phyloP scores from a whole-genome alignment of 2,329 filamentous ascomycete species.

The Colletotrichum australisinense region DNA sequence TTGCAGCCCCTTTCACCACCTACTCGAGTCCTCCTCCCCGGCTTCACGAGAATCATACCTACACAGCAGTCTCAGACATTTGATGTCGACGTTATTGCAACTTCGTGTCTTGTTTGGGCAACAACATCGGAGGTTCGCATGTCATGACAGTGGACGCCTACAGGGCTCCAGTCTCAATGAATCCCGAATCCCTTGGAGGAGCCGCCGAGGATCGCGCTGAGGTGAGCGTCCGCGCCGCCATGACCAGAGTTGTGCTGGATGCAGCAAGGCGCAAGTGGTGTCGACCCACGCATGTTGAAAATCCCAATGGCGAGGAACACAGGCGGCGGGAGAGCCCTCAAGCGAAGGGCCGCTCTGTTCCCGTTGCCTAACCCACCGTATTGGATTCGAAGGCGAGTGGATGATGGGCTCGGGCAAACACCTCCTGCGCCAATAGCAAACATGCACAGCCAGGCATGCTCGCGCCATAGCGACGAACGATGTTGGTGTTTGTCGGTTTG shows the following conservation, averaged over 20 bases:
- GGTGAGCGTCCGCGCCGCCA: constrained; percentile 19
- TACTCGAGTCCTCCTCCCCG: background rate
- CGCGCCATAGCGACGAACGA: background rate
- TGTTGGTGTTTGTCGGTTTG: background rate
- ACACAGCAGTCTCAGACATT: background rate
- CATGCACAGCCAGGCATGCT: background rate
- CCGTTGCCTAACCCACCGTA: constrained; percentile 22
- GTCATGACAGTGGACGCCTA: background rate
- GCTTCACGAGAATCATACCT: background rate
- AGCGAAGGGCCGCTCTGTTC: constrained; percentile 13
- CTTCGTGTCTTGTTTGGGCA: constrained; percentile 16
- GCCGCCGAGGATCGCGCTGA: constrained; percentile 13
- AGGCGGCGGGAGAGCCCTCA: constrained; percentile 15
- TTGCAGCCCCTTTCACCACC: background rate
- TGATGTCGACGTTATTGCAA: constrained; percentile 14
- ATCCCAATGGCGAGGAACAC: constrained; percentile 4
- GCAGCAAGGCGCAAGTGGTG: constrained; percentile 7
- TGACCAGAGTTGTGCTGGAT: background rate
- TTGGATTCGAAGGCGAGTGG: constrained; percentile 5
- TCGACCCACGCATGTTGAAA: background rate
- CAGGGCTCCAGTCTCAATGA: background rate
- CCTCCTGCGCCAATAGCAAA: background rate
- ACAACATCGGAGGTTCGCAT: background rate
- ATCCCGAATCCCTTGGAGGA: background rate
- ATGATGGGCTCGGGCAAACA: background rate